Evolutionary conservation across 129 eudicot genomes (phyloP).

Genomic region (Flaveria linearis): DNA sequence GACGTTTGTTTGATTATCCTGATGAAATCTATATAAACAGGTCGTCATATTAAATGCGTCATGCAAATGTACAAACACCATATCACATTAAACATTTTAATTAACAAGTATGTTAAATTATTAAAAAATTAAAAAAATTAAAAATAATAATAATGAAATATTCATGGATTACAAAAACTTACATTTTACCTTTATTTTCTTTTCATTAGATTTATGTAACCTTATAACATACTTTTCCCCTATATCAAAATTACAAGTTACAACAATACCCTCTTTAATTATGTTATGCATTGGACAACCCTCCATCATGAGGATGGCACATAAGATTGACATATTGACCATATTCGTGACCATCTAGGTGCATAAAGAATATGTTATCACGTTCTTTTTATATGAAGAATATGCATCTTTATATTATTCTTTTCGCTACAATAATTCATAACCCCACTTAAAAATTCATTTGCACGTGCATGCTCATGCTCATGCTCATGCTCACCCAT

Average conservation of each 20-base stretch:
- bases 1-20: neutral
- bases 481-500: neutral
- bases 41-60: too few species aligned
- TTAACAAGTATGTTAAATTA: too few species aligned
- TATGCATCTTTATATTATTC: slow-evolving; percentile 39
- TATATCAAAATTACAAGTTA: too few species aligned
- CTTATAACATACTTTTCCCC: too few species aligned
- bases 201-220: neutral
- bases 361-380: slow-evolving; percentile 21
- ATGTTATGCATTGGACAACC: too few species aligned
- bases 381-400: slow-evolving; percentile 24
- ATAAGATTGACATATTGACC: too few species aligned
- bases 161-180: slow-evolving; percentile 15
- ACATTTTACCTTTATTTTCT: slow-evolving; percentile 11
- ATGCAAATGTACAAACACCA: too few species aligned
- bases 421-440: slow-evolving; percentile 33
- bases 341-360: neutral
- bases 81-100: too few species aligned
- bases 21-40: neutral
- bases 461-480: slow-evolving; percentile 22
- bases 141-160: too few species aligned
- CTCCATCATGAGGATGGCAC: too few species aligned
- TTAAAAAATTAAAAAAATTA: too few species aligned
- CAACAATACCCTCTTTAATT: too few species aligned
- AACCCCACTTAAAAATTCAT: slow-evolving; percentile 30